Percentiles rank a stretch among this genome's conserved stretches.
Conservation (phyloP, 163 green algal species). For the Scenedesmus sp. region DNA sequence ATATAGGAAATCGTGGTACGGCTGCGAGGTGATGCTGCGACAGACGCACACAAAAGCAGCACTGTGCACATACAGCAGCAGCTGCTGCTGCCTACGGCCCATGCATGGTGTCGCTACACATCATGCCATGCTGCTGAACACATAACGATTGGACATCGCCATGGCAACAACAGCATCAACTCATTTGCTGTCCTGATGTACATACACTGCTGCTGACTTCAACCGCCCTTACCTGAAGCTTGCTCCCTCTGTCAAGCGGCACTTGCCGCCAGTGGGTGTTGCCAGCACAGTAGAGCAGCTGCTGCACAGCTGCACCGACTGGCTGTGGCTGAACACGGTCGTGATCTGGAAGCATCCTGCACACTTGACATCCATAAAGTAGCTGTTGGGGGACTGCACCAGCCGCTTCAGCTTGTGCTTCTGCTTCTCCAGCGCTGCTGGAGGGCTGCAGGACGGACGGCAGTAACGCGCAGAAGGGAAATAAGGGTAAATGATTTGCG, state of each 20-base stretch:
- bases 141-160: no score
- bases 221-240: constrained; percentile 13
- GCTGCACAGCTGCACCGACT: constrained; percentile 87
- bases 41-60: no score
- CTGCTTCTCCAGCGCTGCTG: constrained; percentile 91
- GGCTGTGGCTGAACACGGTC: constrained; percentile 43
- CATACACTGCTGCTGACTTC: neutral
- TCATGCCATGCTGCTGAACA: no score
- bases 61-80: no score
- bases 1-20: no score
- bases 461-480: neutral
- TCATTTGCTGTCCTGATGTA: no score
- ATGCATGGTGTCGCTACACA: no score
- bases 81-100: no score
- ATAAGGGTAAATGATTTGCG: no score
- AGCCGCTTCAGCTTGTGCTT: constrained; percentile 99
- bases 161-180: no score
- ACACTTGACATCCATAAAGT: constrained; percentile 64
- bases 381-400: constrained; percentile 60
- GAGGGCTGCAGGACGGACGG: constrained; percentile 76
- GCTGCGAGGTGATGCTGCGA: no score
- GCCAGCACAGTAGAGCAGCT: constrained; percentile 96
- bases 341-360: constrained; percentile 52
- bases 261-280: constrained; percentile 94
- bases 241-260: constrained; percentile 90